These are phyloP conservation scores for Colletotrichum spaethianum DNA, from an alignment of 2,329 filamentous ascomycete species.

Conservation along the genomic window DNA sequence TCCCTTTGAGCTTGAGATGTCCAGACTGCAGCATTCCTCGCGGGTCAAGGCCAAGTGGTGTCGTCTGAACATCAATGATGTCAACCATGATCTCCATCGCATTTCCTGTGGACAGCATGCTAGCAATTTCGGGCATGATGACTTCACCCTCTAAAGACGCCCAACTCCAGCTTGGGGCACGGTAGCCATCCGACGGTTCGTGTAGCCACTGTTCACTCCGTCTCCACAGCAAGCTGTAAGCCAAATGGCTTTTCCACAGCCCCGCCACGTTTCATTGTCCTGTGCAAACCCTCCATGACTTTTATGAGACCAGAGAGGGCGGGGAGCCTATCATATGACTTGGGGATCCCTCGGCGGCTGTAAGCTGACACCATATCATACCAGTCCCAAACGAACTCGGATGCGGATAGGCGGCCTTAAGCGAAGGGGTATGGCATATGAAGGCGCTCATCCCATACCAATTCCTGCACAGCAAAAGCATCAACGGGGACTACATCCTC, in stretches of 20 bases:
- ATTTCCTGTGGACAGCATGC: not conserved
- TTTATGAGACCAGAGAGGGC: constrained; percentile 9
- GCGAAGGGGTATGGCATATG: constrained; percentile 5
- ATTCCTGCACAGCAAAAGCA: not conserved
- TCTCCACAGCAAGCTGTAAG: not conserved
- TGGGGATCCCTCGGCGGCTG: not conserved
- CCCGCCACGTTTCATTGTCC: not conserved
- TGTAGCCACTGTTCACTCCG: not conserved
- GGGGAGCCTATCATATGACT: not conserved
- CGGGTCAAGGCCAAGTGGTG: constrained; percentile 1
- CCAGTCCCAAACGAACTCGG: constrained; percentile 12
- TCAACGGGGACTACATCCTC: constrained; percentile 3
- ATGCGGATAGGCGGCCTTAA: not conserved
- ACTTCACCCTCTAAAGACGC: not conserved
- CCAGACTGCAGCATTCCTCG: constrained; percentile 2
- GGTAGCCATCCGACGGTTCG: not conserved
- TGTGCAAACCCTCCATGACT: constrained; percentile 5
- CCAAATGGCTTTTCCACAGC: not conserved
- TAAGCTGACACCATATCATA: constrained; percentile 13
- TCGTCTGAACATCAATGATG: not conserved
- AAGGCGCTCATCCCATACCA: constrained; percentile 7
- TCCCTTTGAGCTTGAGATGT: not conserved
- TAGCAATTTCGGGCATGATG: not conserved
- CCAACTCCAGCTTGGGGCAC: constrained; percentile 13
- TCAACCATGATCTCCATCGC: not conserved